Conservation (phyloP, 176 grass and related monocot species). For the Panicum miliaceum region DNA sequence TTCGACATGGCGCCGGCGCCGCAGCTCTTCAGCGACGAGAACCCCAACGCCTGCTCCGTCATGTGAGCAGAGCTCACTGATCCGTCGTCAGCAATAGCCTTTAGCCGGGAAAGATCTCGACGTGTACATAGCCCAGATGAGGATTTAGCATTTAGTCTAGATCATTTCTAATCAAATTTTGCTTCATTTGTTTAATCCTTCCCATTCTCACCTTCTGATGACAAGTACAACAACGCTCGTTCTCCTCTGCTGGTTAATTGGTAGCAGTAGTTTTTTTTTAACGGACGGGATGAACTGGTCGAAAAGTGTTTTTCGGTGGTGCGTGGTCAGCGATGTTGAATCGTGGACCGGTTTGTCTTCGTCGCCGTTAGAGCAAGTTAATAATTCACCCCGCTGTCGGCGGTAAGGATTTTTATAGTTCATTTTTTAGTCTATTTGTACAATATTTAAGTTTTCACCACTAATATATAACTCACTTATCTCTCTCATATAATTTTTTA, state of each 20-base stretch:
- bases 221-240: background rate
- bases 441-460: too few species aligned
- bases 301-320: background rate
- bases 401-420: too few species aligned
- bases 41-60: slow-evolving; percentile 85
- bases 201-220: background rate
- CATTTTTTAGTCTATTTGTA: too few species aligned
- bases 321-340: slow-evolving; percentile 40
- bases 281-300: background rate
- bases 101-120: slow-evolving; percentile 22
- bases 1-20: slow-evolving; percentile 60
- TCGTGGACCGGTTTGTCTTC: slow-evolving; percentile 23
- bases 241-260: background rate
- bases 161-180: slow-evolving; percentile 35
- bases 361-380: too few species aligned
- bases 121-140: slow-evolving; percentile 22
- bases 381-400: too few species aligned
- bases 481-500: too few species aligned
- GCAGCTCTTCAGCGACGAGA: slow-evolving; percentile 97
- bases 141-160: slow-evolving; percentile 17
- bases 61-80: slow-evolving; percentile 49
- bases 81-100: background rate
- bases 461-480: too few species aligned
- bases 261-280: background rate
- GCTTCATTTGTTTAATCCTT: background rate